Evolutionary conservation across 495 filamentous ascomycete genomes (phyloP).

Genomic region (Bathelium albidoporum): DNA sequence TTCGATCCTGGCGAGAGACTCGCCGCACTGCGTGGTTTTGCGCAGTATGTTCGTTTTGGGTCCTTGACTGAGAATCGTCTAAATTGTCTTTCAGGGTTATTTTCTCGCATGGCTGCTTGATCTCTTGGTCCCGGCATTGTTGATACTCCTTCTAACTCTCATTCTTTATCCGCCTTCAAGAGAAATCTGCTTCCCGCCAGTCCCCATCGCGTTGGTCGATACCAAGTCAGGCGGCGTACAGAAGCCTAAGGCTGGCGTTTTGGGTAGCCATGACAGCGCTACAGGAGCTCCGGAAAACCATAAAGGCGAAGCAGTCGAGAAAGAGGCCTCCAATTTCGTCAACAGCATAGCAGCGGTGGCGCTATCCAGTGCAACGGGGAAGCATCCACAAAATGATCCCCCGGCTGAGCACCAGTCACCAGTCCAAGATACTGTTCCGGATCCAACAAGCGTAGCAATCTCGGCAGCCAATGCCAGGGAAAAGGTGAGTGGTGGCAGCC

Average conservation of each 20-base stretch:
- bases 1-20: constrained; percentile 73
- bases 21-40: constrained; percentile 59
- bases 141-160: constrained; percentile 48
- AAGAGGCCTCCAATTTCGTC: constrained; percentile 74
- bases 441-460: constrained; percentile 48
- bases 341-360: constrained; percentile 65
- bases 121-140: constrained; percentile 54
- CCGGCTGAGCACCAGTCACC: constrained; percentile 21
- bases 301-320: constrained; percentile 78
- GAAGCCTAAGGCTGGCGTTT: constrained; percentile 56
- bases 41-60: constrained; percentile 33
- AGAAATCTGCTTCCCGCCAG: constrained; percentile 60
- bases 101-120: constrained; percentile 65
- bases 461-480: constrained; percentile 50
- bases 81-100: constrained; percentile 44
- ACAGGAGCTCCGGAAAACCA: constrained; percentile 77
- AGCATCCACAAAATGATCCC: constrained; percentile 39
- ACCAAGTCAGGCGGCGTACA: constrained; percentile 53
- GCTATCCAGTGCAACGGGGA: constrained; percentile 64
- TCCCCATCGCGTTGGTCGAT: constrained; percentile 55
- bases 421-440: constrained; percentile 43
- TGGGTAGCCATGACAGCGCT: constrained; percentile 66
- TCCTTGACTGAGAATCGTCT: neutral
- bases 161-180: constrained; percentile 58
- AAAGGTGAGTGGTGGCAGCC: constrained; percentile 35